These are phyloP conservation scores for Acer campestre DNA, from an alignment of 345 rosid genomes.

Conservation along the genomic window DNA sequence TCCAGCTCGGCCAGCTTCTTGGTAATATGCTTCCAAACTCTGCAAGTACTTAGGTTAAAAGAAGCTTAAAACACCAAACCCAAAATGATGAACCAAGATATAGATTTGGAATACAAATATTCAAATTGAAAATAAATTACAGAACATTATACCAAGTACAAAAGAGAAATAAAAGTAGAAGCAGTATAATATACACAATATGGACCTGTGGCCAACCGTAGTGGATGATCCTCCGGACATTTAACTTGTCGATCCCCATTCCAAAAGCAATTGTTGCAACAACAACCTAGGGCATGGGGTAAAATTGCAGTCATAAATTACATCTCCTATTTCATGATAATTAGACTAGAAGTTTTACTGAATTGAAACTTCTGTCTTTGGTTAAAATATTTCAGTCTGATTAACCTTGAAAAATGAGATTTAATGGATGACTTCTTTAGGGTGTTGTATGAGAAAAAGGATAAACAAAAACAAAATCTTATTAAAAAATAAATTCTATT, in stretches of 20 bases:
- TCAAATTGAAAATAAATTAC: neutral
- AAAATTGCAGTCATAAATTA: slow-evolving; percentile 1
- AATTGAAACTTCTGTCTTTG: neutral
- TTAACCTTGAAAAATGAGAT: neutral
- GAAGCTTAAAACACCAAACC: slow-evolving; percentile 3
- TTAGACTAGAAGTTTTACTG: neutral
- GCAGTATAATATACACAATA: slow-evolving; percentile 9
- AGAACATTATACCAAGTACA: neutral
- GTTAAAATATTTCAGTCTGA: neutral
- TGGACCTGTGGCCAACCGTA: slow-evolving; percentile 97
- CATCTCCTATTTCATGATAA: neutral
- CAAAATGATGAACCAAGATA: slow-evolving; percentile 8
- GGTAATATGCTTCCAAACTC: slow-evolving; percentile 95
- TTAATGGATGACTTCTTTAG: neutral
- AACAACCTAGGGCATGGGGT: slow-evolving; percentile 54
- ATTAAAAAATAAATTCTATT: neutral
- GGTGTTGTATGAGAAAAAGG: neutral
- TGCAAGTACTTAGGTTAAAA: slow-evolving; percentile 31
- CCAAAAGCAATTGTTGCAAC: slow-evolving; percentile 95
- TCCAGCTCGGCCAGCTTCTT: slow-evolving; percentile 99
- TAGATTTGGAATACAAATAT: neutral
- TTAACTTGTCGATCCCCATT: slow-evolving; percentile 90
- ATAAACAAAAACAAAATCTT: neutral
- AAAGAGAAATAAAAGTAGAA: neutral
- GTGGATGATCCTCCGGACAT: slow-evolving; percentile 79